Conservation (phyloP, 129 eudicot species). For the Centaurea solstitialis region DNA sequence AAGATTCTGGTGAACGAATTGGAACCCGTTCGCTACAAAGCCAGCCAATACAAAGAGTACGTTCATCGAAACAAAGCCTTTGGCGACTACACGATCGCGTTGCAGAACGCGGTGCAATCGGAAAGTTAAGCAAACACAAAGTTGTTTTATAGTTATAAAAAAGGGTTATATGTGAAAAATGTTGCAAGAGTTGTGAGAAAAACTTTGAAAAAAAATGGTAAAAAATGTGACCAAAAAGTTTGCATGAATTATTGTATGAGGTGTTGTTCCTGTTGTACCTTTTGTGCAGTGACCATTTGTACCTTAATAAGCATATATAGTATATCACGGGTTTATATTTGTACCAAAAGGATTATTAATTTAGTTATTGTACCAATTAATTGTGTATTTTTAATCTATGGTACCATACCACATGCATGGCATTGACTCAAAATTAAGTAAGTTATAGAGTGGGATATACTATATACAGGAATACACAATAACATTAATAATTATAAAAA, state of each 20-base stretch:
- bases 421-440: too few species aligned
- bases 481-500: too few species aligned
- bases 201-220: not conserved
- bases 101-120: slow-evolving; percentile 31
- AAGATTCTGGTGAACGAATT: slow-evolving; percentile 47
- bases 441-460: too few species aligned
- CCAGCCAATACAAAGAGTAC: slow-evolving; percentile 49
- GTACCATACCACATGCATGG: too few species aligned
- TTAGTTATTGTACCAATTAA: not conserved
- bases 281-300: not conserved
- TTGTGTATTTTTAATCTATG: not conserved
- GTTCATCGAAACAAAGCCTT: slow-evolving; percentile 43
- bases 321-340: not conserved
- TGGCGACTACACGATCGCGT: slow-evolving; percentile 40
- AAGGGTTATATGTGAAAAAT: too few species aligned
- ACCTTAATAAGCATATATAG: not conserved
- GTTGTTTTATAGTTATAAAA: not conserved
- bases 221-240: not conserved
- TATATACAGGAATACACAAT: too few species aligned
- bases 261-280: not conserved
- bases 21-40: slow-evolving; percentile 52
- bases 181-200: not conserved
- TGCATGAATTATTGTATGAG: not conserved
- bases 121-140: slow-evolving; percentile 4
- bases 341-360: not conserved